Evolutionary conservation across 2,329 filamentous ascomycete species (phyloP), one percentile per base, ranked within the genome.

Genomic region (Elsinoe australis): DNA sequence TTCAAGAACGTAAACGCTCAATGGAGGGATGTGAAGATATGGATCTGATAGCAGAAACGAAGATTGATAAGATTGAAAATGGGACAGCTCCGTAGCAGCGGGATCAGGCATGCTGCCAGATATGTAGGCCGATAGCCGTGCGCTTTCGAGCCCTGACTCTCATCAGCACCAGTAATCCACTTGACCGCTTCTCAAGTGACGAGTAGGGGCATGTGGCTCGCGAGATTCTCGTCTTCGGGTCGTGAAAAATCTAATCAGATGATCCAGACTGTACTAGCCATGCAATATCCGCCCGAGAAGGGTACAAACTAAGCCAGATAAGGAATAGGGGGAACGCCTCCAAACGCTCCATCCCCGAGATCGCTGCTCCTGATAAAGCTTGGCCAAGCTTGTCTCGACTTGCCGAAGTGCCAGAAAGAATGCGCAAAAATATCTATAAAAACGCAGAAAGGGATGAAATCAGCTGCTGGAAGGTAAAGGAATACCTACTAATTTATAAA

Each of bases 1-100:
- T n/a, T n/a, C n/a, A n/a, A n/a, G n/a, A n/a, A n/a, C n/a, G n/a
- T n/a, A n/a, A n/a, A n/a, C n/a, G n/a, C n/a, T n/a, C n/a, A n/a
- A n/a, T n/a, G n/a, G 17, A 12, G 39, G 42, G 24, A 26, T 18
- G 33, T 41, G 17, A 24, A 22, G 51, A 53, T 51, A 48, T 49
- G n/a, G n/a, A n/a, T 29, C 26, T 29, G 26, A 9, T 36, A 14
- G 33, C 14, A 36, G 18, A 36, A 9, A 10, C 33, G 33, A 14
- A 36, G 52, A 54, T 54, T 54, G 53, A 54, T 54, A 52, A 54
- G 53, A 54, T 54, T 46, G 12, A 17, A n/a, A 35, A 35, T 35
- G 14, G 19, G 32, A 35, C 6, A 47, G 33, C 12, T 36, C 8
- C 8, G 9, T 12, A n/a, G n/a, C n/a, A n/a, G n/a, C 12, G 14